phyloP scores from a whole-genome alignment of 345 rosid genomes.

The Microthlaspi erraticum region DNA sequence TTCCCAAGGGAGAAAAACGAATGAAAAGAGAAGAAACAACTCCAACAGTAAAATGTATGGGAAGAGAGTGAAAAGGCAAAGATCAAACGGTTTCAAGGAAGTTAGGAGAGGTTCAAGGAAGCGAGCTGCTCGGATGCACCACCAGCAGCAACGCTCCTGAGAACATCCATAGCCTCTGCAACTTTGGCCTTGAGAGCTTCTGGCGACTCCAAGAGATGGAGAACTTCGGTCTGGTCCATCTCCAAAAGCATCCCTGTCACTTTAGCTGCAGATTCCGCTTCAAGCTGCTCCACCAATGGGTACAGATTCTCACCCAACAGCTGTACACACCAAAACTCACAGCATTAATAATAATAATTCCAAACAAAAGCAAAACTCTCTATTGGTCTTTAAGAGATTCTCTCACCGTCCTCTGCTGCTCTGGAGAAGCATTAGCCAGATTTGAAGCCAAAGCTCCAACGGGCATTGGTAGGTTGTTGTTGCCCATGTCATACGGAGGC shows the following conservation, averaged over 20 bases:
- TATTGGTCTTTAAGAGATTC: background rate
- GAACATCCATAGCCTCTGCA: constrained; percentile 93
- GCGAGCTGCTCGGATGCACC: constrained; percentile 76
- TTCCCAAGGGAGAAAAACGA: constrained; percentile 23
- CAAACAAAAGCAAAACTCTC: background rate
- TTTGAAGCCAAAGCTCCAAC: constrained; percentile 81
- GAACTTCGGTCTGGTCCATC: constrained; percentile 96
- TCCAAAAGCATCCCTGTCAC: constrained; percentile 98
- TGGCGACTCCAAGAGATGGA: constrained; percentile 94
- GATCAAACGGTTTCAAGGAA: constrained; percentile 4
- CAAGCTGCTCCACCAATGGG: constrained; percentile 93
- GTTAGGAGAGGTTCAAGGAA: constrained; percentile 62
- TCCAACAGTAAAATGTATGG: constrained; percentile 14
- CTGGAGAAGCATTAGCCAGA: constrained; percentile 84
- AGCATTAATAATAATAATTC: background rate
- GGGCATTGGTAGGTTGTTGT: constrained; percentile 58
- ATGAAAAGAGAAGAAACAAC: constrained; percentile 8
- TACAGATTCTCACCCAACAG: constrained; percentile 95
- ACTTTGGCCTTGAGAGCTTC: constrained; percentile 92
- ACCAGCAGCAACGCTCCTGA: constrained; percentile 75
- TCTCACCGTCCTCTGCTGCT: constrained; percentile 90
- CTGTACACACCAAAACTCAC: constrained; percentile 42
- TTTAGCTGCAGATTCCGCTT: constrained; percentile 89
- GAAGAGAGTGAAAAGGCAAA: background rate
- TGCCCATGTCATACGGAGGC: constrained; percentile 71